Evolutionary conservation across 768 basidiomycete species (phyloP).

Genomic region (Omphalotus guepiniiformis): DNA sequence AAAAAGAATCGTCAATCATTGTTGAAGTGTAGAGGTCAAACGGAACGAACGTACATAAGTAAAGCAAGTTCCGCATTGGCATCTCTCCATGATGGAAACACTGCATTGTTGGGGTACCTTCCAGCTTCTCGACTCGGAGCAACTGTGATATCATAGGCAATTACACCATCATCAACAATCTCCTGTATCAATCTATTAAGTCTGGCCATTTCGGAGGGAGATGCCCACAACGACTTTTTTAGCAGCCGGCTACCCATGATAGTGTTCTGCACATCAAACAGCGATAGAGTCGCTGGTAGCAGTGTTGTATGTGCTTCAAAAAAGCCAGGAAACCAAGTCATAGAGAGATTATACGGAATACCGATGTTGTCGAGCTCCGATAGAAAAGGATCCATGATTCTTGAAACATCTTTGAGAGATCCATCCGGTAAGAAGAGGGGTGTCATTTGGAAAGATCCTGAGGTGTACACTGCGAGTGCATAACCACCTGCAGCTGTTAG

Average conservation of each 20-base stretch:
- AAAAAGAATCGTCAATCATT: not conserved
- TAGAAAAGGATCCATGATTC: not conserved
- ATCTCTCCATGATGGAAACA: slow-evolving; percentile 6
- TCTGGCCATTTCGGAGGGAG: not conserved
- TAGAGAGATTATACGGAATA: slow-evolving; percentile 13
- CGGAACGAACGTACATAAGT: not conserved
- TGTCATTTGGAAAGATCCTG: not conserved
- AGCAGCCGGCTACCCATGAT: not conserved
- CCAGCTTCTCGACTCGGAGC: not conserved
- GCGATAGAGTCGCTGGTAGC: no score
- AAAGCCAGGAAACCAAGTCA: no score
- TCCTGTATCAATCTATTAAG: not conserved
- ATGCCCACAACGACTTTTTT: not conserved
- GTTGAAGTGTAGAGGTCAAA: not conserved
- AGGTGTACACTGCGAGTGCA: not conserved
- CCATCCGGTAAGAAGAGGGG: slow-evolving; percentile 4
- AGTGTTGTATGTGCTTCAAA: no score
- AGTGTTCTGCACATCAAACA: not conserved
- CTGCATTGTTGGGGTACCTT: slow-evolving; percentile 4
- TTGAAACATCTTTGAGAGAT: not conserved
- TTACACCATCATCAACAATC: not conserved
- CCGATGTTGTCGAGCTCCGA: slow-evolving; percentile 1
- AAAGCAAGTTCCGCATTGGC: slow-evolving; percentile 1
- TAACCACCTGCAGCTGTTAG: not conserved
- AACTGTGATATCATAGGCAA: slow-evolving; percentile 1